phyloP scores from a whole-genome alignment of 805 yeast genomes.

The Myxozyma nipponensis region DNA sequence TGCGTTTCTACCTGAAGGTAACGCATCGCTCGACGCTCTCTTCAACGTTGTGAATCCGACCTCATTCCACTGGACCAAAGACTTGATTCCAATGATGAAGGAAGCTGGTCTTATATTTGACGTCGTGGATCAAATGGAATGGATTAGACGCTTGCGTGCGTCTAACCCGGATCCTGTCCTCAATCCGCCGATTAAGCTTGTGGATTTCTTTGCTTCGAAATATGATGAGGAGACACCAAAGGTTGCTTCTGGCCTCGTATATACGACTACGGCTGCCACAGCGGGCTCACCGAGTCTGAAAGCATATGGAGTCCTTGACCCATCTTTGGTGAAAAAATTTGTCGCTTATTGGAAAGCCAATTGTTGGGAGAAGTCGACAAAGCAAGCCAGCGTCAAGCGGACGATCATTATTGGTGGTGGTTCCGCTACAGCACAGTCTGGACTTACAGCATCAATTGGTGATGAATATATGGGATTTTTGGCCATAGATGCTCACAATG shows the following conservation, averaged over 20 bases:
- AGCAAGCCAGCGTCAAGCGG: no score
- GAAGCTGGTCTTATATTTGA: constrained; percentile 11
- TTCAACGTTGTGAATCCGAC: constrained; percentile 14
- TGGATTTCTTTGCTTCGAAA: constrained; percentile 9
- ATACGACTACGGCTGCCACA: constrained; percentile 8
- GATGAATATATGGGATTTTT: no score
- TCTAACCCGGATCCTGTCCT: constrained; percentile 17
- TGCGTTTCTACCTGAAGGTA: not conserved
- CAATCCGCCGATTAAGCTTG: constrained; percentile 20
- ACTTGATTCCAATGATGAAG: constrained; percentile 12
- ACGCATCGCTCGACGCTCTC: constrained; percentile 2
- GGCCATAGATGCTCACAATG: no score
- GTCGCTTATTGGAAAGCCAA: constrained; percentile 11
- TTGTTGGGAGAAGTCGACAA: not conserved
- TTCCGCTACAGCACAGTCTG: no score
- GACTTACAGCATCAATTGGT: no score
- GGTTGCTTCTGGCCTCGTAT: constrained; percentile 13
- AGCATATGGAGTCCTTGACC: constrained; percentile 7
- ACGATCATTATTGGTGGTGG: no score
- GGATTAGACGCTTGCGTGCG: constrained; percentile 9
- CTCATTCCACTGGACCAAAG: constrained; percentile 17
- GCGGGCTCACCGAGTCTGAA: constrained; percentile 2
- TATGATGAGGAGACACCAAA: constrained; percentile 16
- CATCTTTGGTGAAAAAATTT: constrained; percentile 11
- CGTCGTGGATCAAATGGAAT: constrained; percentile 9